Base-by-base conservation (phyloP, 129 eudicot species). In the Pseudognaphalium luteoalbum region DNA sequence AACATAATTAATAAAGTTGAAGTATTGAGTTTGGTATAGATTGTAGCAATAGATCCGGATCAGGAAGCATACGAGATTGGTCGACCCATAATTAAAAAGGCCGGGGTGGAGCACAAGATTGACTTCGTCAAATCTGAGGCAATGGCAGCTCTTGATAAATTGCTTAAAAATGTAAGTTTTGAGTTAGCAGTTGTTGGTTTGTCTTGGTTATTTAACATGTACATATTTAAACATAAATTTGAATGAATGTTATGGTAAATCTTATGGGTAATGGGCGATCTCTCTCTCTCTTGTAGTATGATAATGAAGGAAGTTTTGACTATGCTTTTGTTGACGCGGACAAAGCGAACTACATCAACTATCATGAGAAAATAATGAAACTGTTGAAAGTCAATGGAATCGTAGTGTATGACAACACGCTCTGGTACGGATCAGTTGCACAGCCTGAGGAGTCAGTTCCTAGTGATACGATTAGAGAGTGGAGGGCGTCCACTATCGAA, bases 311-410 rank as follows among this genome's bases (percentile, higher is more conserved):
- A 29, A 83, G 85, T 15, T 90, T 83, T 20, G 96, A 87, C 75
- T 90, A 75, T 75, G 92, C 85, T n/a, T 90, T 81, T 50, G 90
- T 90, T 51, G 96, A 90, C 34, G 96, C 92, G 10, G 96, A 90
- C 81, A 90, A 90, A 77, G 20, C 4, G 2, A 90, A 85, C 57
- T 83, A 87, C 47, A 19, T 62, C 71, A 81, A 85, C n/a, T 90
- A 90, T 35, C 92, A 90, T 2, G 92, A 87, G 71, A 72, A 69
- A 71, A 19, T 90, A 57, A 16, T 87, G 80, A 81, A 85, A 35
- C 77, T 90, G 42, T 19, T 90, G 78, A 90, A 85, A 73, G 81
- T 84, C 9, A 90, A 90, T 3, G 92, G 92, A 19, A 32, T 87
- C 7, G 77, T 87, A 5, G 86, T 70, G 30, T 87, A 90, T 10